phyloP scores from a whole-genome alignment of 306 rosid species.

The Ormosia semicastrata region DNA sequence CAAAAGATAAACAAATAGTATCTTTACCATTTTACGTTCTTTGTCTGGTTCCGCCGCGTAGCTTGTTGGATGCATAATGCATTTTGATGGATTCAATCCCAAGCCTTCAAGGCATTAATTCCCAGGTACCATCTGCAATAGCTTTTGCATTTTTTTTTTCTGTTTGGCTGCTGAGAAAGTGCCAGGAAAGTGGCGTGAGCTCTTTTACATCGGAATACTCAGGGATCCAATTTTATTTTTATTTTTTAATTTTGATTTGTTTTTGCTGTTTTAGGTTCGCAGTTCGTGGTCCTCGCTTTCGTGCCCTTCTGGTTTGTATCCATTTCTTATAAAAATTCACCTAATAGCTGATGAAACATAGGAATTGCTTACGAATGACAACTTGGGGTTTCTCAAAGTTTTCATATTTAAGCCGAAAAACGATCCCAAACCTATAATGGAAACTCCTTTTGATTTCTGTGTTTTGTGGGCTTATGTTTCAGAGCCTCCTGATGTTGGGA shows the following conservation, averaged over 20 bases:
- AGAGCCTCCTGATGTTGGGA: slow-evolving; percentile 71
- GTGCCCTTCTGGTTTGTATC: slow-evolving; percentile 58
- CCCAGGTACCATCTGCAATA: slow-evolving; percentile 41
- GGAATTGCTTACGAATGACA: neutral
- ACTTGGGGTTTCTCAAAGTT: slow-evolving; percentile 9
- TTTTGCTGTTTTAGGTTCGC: slow-evolving; percentile 40
- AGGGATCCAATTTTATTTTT: neutral
- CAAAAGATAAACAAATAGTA: neutral
- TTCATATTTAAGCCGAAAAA: neutral
- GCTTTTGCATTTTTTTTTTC: neutral
- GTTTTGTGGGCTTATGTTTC: slow-evolving; percentile 24
- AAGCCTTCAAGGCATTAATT: slow-evolving; percentile 21
- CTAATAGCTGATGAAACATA: neutral
- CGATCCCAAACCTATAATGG: neutral
- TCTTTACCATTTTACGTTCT: neutral
- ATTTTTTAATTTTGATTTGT: neutral
- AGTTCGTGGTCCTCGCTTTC: slow-evolving; percentile 32
- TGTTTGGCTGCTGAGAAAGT: slow-evolving; percentile 31
- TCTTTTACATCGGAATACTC: neutral
- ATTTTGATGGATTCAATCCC: slow-evolving; percentile 40
- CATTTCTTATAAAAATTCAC: neutral
- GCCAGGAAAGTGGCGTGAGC: neutral
- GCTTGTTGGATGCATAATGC: neutral
- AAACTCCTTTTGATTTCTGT: neutral
- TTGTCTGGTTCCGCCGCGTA: neutral